Evolutionary conservation across 768 basidiomycete genomes (phyloP).

Genomic region (Podaxis mareebaensis): DNA sequence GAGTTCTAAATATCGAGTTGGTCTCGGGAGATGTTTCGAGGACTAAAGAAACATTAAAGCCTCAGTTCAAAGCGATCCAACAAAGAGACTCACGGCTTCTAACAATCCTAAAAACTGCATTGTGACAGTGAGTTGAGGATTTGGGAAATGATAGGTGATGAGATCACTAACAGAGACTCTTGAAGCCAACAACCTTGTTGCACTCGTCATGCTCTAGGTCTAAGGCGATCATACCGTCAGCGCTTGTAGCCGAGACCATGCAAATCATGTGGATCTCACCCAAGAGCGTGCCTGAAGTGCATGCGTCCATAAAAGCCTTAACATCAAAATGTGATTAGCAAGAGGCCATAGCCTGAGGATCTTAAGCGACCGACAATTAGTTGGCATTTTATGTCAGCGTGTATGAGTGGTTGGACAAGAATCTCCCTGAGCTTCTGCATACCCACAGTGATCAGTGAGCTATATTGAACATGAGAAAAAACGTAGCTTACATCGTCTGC

Average conservation of each 20-base stretch:
- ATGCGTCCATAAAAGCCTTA: slow-evolving; percentile 7
- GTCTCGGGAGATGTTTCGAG: background rate
- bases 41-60: background rate
- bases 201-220: slow-evolving; percentile 20
- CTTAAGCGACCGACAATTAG: background rate
- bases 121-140: background rate
- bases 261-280: slow-evolving; percentile 9
- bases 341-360: background rate
- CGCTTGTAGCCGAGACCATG: background rate
- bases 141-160: background rate
- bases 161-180: slow-evolving; percentile 13
- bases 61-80: background rate
- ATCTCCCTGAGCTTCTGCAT: background rate
- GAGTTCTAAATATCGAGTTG: background rate
- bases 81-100: background rate
- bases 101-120: slow-evolving; percentile 4
- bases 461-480: background rate
- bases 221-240: background rate
- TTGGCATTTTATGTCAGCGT: background rate
- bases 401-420: background rate
- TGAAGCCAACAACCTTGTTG: slow-evolving; percentile 14
- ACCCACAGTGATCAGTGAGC: no score
- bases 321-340: background rate
- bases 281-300: slow-evolving; percentile 19
- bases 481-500: background rate